A percentile compares a stretch with the other conserved stretches of the same genome.
Evolutionary conservation across 2,329 filamentous ascomycete genomes (phyloP).

Genomic region (Paracorniculantispora psalliotae): DNA sequence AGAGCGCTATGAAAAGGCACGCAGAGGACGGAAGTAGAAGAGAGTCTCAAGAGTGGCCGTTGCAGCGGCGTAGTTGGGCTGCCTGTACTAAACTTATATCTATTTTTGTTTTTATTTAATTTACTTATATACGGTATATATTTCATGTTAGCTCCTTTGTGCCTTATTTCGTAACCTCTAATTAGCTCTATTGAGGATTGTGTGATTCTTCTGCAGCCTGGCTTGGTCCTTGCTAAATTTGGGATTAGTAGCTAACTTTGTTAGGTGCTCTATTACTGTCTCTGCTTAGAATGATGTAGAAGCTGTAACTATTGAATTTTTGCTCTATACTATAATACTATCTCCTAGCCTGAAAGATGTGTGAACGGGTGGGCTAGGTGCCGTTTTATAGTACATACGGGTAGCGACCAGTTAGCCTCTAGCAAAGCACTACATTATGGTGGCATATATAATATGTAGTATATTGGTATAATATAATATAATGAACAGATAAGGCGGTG

Average conservation of each 20-base stretch:
- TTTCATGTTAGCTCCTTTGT: background rate
- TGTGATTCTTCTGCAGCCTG: background rate
- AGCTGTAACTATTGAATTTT: background rate
- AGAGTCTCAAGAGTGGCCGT: background rate
- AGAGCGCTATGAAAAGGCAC: slow-evolving; percentile 9
- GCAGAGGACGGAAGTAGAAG: background rate
- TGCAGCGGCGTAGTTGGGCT: background rate
- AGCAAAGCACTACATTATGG: too few species aligned
- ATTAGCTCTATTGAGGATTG: background rate
- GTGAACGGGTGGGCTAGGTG: background rate
- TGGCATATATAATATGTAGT: too few species aligned
- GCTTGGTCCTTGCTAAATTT: background rate
- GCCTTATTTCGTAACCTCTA: background rate
- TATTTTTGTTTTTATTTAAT: background rate
- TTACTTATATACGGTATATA: background rate
- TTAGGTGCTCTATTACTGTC: background rate
- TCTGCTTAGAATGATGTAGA: background rate
- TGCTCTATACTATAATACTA: background rate
- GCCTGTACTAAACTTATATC: background rate
- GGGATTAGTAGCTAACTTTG: background rate
- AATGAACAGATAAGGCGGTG: too few species aligned
- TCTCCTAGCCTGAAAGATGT: background rate
- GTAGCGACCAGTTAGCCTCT: too few species aligned
- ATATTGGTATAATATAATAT: too few species aligned
- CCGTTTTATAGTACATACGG: background rate